phyloP scores from a whole-genome alignment of 75 land plant species.

The Azolla pinnata region DNA sequence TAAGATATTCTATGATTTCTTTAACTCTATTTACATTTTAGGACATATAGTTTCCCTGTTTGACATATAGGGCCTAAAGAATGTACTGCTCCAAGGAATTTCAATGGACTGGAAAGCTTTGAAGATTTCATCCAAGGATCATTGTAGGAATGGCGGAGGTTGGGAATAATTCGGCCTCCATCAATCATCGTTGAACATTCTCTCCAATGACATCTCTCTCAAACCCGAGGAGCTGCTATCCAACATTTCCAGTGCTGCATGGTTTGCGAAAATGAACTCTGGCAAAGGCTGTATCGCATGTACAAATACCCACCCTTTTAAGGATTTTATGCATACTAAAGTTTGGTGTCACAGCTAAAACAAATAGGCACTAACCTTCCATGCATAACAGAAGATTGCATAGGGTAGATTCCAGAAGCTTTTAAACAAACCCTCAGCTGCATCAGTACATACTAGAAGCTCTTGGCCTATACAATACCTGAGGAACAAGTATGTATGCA shows the following conservation, averaged over 20 bases:
- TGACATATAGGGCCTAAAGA: too few relatives aligned
- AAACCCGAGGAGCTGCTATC: background rate
- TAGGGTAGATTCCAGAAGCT: constrained; percentile 4
- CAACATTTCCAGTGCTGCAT: background rate
- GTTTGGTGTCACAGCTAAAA: background rate
- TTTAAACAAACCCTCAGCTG: constrained; percentile 1
- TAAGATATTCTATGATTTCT: too few relatives aligned
- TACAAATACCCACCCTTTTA: background rate
- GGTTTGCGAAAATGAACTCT: background rate
- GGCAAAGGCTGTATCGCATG: background rate
- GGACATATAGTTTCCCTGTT: too few relatives aligned
- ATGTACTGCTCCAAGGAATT: too few relatives aligned
- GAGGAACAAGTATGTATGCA: background rate
- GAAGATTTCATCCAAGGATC: too few relatives aligned
- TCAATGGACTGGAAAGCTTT: too few relatives aligned
- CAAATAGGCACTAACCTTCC: constrained; percentile 10
- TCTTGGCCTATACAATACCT: background rate
- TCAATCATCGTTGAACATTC: background rate
- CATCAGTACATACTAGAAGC: background rate
- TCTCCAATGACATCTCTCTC: background rate
- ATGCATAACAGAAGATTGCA: constrained; percentile 12
- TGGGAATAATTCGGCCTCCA: background rate
- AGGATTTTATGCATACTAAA: too few relatives aligned
- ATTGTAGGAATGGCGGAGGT: background rate
- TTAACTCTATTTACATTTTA: constrained; percentile 2